Evolutionary conservation across 306 rosid species (phyloP), one percentile per base, ranked within the genome.

Genomic region (Corylus avellana): DNA sequence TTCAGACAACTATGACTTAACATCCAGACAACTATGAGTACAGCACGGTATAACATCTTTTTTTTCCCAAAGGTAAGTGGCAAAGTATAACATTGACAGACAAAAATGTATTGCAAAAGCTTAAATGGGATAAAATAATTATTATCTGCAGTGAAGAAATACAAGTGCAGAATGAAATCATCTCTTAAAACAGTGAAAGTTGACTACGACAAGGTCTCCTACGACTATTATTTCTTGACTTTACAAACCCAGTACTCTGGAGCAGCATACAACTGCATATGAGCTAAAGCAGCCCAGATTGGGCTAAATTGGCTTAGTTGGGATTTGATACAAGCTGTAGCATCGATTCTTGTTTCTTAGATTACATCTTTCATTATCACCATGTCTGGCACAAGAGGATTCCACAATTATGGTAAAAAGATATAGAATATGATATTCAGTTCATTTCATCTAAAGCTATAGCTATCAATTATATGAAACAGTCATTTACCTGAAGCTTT

Each of bases 401-500:
- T 10, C 51, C 74, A 51, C 14, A 35, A 16, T 10, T 56, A 58
- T 12, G 20, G 17, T 47, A 77, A 70, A 73, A 81, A 64, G 68
- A 53, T 14, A 74, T 16, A 50, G 47, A 32, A 57, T 22, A 79
- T 46, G 42, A 39, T 35, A 75, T n/a, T 61, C 42, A 75, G 67
- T 57, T 55, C 25, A 16, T 25, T 74, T 61, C 39, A 48, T 17
- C 44, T 50, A 72, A 48, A 50, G 18, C 11, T 27, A 49, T 49
- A 3, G 11, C 16, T 20, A 50, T 22, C 6, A 22, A 73, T 17
- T 25, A 0, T 11, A 37, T 29, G 20, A 17, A 78, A 7, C 47
- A 72, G 56, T 37, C 70, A 64, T 39, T 71, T 82, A 96, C 99
- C 99, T 96, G 99, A 78, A 96, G 98, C 82, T 89, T 96, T 54